Conservation (phyloP, 2,329 filamentous ascomycete species). For the Fusarium mundagurra region DNA sequence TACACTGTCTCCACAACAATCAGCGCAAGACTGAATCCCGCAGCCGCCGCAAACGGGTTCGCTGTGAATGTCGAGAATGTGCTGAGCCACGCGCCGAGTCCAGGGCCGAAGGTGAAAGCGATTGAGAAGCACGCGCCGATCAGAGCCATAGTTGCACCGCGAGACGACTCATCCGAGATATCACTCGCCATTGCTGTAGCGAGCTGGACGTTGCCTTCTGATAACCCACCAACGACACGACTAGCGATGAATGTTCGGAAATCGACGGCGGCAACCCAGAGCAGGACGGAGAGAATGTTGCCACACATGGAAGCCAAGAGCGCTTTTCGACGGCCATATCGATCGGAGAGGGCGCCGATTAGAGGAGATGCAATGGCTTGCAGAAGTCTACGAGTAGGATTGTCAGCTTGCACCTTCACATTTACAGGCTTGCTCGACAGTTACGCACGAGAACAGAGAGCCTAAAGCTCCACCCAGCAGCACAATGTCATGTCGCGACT, state of each 20-base stretch:
- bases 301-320: constrained; percentile 91
- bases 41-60: constrained; percentile 94
- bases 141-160: constrained; percentile 93
- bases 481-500: constrained; percentile 96
- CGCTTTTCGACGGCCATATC: constrained; percentile 85
- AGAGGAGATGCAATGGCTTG: constrained; percentile 93
- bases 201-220: constrained; percentile 96
- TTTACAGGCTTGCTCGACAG: neutral
- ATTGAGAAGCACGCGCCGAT: constrained; percentile 97
- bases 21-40: constrained; percentile 84
- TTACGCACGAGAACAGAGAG: constrained; percentile 79
- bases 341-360: constrained; percentile 89
- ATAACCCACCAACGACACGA: constrained; percentile 88
- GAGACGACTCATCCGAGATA: constrained; percentile 85
- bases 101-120: constrained; percentile 95
- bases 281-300: constrained; percentile 90
- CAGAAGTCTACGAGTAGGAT: constrained; percentile 68
- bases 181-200: constrained; percentile 97
- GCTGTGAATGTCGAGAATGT: constrained; percentile 79
- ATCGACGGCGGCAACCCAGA: constrained; percentile 94
- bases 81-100: constrained; percentile 86
- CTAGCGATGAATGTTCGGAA: constrained; percentile 97
- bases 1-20: constrained; percentile 90
- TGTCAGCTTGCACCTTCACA: neutral
- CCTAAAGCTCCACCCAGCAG: constrained; percentile 92